A percentile compares a stretch with the other conserved stretches of the same genome.
phyloP scores from a whole-genome alignment of 306 rosid species.

The Biancaea sappan region DNA sequence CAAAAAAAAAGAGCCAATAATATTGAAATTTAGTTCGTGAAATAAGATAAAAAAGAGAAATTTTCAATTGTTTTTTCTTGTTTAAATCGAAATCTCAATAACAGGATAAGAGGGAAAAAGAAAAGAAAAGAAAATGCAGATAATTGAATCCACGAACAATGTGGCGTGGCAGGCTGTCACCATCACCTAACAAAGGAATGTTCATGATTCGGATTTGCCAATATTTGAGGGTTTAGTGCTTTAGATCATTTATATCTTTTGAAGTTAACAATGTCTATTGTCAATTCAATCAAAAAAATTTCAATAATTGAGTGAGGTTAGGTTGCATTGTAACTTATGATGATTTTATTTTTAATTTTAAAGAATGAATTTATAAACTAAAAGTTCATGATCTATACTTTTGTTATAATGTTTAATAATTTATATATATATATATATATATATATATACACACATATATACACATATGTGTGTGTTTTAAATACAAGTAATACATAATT shows the following conservation, averaged over 20 bases:
- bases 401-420: too few species aligned
- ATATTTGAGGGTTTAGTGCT: neutral
- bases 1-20: slow-evolving; percentile 20
- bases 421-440: too few species aligned
- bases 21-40: slow-evolving; percentile 36
- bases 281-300: too few species aligned
- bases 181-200: slow-evolving; percentile 21
- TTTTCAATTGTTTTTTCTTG: neutral
- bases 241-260: slow-evolving; percentile 4
- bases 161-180: slow-evolving; percentile 33
- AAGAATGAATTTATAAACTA: too few species aligned
- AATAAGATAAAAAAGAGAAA: slow-evolving; percentile 20
- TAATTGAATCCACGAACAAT: slow-evolving; percentile 15
- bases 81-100: slow-evolving; percentile 10
- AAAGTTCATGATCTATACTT: too few species aligned
- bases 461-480: too few species aligned
- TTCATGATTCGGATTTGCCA: slow-evolving; percentile 22
- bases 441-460: too few species aligned
- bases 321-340: too few species aligned
- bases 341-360: too few species aligned
- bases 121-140: neutral
- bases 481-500: too few species aligned
- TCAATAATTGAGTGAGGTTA: too few species aligned
- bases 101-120: neutral
- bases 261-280: neutral